Conservation (phyloP, 2,329 filamentous ascomycete genomes). For the Septoria petroselini region DNA sequence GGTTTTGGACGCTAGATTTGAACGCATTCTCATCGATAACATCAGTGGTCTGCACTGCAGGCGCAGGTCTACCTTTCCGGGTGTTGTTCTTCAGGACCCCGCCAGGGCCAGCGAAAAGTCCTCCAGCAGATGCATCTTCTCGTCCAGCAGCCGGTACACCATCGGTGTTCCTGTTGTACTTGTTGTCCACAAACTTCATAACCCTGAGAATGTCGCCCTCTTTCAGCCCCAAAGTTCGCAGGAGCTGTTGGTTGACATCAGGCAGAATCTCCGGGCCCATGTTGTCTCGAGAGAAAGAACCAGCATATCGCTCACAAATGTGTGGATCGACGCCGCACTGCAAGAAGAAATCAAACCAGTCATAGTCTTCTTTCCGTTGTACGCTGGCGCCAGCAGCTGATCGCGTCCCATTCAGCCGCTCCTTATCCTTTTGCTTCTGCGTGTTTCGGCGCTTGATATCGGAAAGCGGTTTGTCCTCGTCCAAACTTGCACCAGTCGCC, state of each 20-base stretch:
- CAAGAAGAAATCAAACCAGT: constrained; percentile 99
- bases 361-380: constrained; percentile 72
- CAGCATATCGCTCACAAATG: constrained; percentile 89
- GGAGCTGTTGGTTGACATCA: constrained; percentile 77
- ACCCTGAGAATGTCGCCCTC: constrained; percentile 96
- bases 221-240: constrained; percentile 86
- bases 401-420: constrained; percentile 28
- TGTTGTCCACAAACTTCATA: constrained; percentile 81
- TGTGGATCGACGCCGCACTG: constrained; percentile 87
- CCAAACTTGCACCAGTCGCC: constrained; percentile 78
- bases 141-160: constrained; percentile 53
- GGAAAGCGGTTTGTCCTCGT: constrained; percentile 88
- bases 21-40: constrained; percentile 85
- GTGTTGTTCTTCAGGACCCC: constrained; percentile 91
- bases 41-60: constrained; percentile 80
- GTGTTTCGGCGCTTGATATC: constrained; percentile 64
- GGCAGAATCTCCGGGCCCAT: constrained; percentile 93
- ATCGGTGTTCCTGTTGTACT: constrained; percentile 61
- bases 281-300: constrained; percentile 83
- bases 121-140: constrained; percentile 55
- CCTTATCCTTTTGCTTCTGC: constrained; percentile 49
- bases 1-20: constrained; percentile 55
- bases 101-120: constrained; percentile 90
- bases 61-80: constrained; percentile 82
- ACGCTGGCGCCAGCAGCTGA: constrained; percentile 59